phyloP scores from a whole-genome alignment of 2,329 filamentous ascomycete species.

The Rhynchosporium agropyri region DNA sequence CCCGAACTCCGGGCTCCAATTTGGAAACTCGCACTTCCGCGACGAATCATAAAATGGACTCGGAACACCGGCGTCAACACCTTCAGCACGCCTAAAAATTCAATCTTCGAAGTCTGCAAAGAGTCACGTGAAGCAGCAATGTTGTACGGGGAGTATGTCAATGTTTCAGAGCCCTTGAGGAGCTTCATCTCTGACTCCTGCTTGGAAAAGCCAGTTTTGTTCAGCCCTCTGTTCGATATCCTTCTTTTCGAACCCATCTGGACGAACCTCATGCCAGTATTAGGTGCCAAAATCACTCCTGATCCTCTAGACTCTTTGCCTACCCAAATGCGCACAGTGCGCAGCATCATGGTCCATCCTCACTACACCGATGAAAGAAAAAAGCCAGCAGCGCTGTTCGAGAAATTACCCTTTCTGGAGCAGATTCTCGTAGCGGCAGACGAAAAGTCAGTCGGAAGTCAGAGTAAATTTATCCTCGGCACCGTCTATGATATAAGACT shows the following conservation, averaged over 20 bases:
- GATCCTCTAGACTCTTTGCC: constrained; percentile 30
- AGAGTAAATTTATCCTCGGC: constrained; percentile 31
- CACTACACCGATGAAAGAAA: constrained; percentile 30
- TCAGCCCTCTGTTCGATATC: constrained; percentile 28
- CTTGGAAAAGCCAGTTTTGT: constrained; percentile 19
- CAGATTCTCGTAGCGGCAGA: constrained; percentile 32
- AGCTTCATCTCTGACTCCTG: not conserved
- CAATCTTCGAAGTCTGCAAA: constrained; percentile 21
- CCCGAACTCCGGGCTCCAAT: constrained; percentile 28
- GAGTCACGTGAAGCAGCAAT: constrained; percentile 28
- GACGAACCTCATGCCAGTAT: constrained; percentile 17
- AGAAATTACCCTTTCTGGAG: constrained; percentile 23
- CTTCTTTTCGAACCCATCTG: constrained; percentile 34
- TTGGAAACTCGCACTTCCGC: constrained; percentile 23
- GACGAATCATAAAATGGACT: constrained; percentile 29
- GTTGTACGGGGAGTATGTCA: constrained; percentile 23
- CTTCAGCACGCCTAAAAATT: constrained; percentile 55
- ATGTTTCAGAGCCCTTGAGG: not conserved
- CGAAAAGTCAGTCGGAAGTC: constrained; percentile 33
- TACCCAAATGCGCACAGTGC: constrained; percentile 18
- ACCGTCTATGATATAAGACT: constrained; percentile 32
- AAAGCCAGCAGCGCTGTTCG: constrained; percentile 24
- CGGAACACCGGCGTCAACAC: constrained; percentile 75
- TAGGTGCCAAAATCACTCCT: not conserved
- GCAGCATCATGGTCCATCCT: constrained; percentile 36